A percentile compares a stretch with the other conserved stretches of the same genome.
Conservation (phyloP, 2,329 filamentous ascomycete genomes). For the Elsinoe batatas region DNA sequence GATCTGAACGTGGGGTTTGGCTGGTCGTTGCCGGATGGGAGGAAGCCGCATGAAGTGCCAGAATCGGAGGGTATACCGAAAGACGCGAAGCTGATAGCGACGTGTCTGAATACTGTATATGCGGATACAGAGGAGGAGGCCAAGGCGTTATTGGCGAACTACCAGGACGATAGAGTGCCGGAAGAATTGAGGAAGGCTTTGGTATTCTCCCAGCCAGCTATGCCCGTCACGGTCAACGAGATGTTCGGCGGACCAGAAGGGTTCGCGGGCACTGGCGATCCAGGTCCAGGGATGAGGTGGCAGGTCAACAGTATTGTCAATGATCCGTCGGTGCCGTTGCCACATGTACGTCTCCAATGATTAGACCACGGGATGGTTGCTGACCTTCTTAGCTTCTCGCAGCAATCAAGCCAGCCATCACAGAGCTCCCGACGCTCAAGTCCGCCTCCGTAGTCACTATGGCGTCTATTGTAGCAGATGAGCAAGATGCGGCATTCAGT, state of each 20-base stretch:
- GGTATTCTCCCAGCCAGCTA: background rate
- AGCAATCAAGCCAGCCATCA: background rate
- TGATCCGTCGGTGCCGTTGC: background rate
- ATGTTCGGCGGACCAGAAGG: background rate
- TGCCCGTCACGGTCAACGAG: background rate
- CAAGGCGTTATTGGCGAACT: background rate
- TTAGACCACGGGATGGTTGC: background rate
- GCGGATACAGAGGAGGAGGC: background rate
- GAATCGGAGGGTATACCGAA: background rate
- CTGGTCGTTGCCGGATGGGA: background rate
- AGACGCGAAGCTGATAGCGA: background rate
- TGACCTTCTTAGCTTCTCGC: background rate
- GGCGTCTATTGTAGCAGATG: background rate
- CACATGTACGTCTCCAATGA: background rate
- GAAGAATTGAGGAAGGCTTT: background rate
- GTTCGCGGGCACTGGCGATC: background rate
- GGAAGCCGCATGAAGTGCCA: background rate
- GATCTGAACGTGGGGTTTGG: background rate
- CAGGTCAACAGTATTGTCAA: constrained; percentile 1
- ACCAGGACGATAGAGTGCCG: background rate
- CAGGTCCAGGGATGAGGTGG: background rate
- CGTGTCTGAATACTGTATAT: background rate
- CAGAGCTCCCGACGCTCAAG: background rate
- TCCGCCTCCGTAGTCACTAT: background rate
- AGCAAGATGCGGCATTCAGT: background rate